These are phyloP conservation scores for Flaveria linearis DNA, from an alignment of 129 eudicot species.

Conservation along the genomic window DNA sequence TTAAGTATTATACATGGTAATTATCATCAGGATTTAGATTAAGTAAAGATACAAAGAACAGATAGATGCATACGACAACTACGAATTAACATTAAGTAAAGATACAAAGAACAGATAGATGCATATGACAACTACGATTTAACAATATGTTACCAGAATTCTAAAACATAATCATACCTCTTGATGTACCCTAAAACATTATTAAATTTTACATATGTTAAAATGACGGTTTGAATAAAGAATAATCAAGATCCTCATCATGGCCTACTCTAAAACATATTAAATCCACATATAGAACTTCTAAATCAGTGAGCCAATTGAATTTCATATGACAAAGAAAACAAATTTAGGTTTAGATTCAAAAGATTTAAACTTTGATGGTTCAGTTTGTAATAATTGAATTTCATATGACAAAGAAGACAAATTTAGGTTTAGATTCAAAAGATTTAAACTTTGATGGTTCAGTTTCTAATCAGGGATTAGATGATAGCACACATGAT, in stretches of 20 bases:
- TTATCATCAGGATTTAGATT: background rate
- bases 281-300: background rate
- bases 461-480: background rate
- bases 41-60: background rate
- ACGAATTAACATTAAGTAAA: background rate
- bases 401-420: no score
- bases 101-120: background rate
- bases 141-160: background rate
- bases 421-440: no score
- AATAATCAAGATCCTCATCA: background rate
- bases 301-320: background rate
- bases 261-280: slow-evolving; percentile 8
- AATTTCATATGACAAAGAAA: slow-evolving; percentile 13
- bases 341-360: background rate
- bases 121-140: slow-evolving; percentile 12
- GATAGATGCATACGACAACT: slow-evolving; percentile 10
- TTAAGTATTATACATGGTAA: background rate
- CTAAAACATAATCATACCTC: slow-evolving; percentile 6
- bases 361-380: background rate
- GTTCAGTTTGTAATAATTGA: background rate
- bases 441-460: no score
- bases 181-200: slow-evolving; percentile 19
- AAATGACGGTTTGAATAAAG: slow-evolving; percentile 5
- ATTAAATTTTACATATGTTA: background rate
- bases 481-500: background rate